Percentiles rank a stretch among this genome's conserved stretches.
Conservation (phyloP, 129 eudicot genomes). For the sunflower (Helianthus annuus) region HanXRQr2.0-SUNRISE NC_035440.2:41778171-41778670, state of each 20-base stretch:
- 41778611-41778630: conserved; percentile 84
- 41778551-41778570: background rate
- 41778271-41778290: conserved; percentile 61
- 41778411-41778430: conserved; percentile 69
- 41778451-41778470: conserved; percentile 73
- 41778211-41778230: conserved; percentile 5
- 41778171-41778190: conserved; percentile 90
- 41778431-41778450: conserved; percentile 71
- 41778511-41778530: conserved; percentile 91
- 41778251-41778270: background rate
- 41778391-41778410: conserved; percentile 49
- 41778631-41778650: conserved; percentile 83
- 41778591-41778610: conserved; percentile 60
- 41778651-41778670: conserved; percentile 82
- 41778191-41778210: conserved; percentile 39
- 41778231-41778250: conserved; percentile 1
- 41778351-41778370: conserved; percentile 77
- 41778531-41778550: conserved; percentile 6
- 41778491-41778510: conserved; percentile 76
- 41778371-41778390: conserved; percentile 64
- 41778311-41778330: conserved; percentile 89
- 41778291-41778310: conserved; percentile 90
- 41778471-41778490: conserved; percentile 81
- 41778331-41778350: conserved; percentile 74
- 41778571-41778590: background rate